These are phyloP conservation scores for Serendipita sp. DNA, from an alignment of 768 basidiomycete genomes.

Conservation along the genomic window DNA sequence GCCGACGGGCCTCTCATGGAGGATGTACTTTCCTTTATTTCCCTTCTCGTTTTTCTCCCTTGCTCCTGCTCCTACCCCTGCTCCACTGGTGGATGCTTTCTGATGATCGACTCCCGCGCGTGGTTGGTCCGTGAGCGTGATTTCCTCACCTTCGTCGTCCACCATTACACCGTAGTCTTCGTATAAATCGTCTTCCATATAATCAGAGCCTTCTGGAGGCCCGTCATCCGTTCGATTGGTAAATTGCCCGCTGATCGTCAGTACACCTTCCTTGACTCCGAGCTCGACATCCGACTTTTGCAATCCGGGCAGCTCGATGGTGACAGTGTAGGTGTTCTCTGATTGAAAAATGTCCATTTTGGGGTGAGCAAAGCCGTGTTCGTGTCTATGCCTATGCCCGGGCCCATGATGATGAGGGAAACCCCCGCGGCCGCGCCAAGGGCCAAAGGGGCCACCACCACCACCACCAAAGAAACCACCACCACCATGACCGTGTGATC, in stretches of 20 bases:
- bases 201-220: background rate
- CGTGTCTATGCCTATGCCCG: background rate
- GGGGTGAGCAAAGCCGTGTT: background rate
- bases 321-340: slow-evolving; percentile 29
- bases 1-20: slow-evolving; percentile 33
- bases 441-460: background rate
- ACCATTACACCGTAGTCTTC: too few relatives aligned
- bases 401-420: background rate
- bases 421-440: background rate
- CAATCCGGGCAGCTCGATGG: slow-evolving; percentile 40
- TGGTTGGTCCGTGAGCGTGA: slow-evolving; percentile 27
- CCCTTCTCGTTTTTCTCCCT: background rate
- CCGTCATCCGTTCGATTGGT: background rate
- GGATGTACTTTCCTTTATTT: slow-evolving; percentile 17
- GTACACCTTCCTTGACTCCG: slow-evolving; percentile 29
- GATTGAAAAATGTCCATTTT: background rate
- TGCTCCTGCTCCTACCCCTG: too few relatives aligned
- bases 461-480: background rate
- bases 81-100: slow-evolving; percentile 59
- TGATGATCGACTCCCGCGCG: slow-evolving; percentile 94
- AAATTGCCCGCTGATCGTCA: slow-evolving; percentile 33
- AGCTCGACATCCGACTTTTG: slow-evolving; percentile 32
- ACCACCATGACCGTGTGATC: background rate
- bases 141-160: background rate
- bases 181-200: background rate